Evolutionary conservation across 495 filamentous ascomycete species (phyloP), one percentile per base, ranked within the genome.

Genomic region (Trichodelitschia bisporula): DNA sequence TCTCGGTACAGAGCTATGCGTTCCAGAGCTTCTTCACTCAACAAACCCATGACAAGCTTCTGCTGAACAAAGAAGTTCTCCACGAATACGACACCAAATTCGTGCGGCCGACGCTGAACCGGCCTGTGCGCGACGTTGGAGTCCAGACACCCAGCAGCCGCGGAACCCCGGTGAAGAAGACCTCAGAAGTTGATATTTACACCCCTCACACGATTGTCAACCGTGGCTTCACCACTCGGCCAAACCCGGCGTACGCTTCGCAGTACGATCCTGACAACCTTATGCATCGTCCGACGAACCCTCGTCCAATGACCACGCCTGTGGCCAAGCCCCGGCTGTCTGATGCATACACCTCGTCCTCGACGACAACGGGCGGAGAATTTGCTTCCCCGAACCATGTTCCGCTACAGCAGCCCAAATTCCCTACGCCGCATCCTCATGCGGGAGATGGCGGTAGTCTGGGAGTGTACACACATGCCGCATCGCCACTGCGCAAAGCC

Each of bases 21-120:
- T 55, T 92, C 18, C 67, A 69, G 19, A 54, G 56, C 1, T 64
- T 56, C 14, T 92, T 80, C 49, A 62, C 63, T 3, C 83, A 83
- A 44, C 82, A 95, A 42, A 61, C 66, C 26, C 90, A 83, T 43
- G 86, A 97, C 48, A 61, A 64, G 1, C 59, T 68, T 0, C 53
- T 95, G 17, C 75, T 95, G 30, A 75, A 86, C 30, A 82, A 74
- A 38, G 78, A 92, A 48, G 83, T 97, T 4, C 53, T 93, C 54
- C 69, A 79, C 45, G 86, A 97, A 53, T 97, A 97, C 50, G 78
- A 97, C 49, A 75, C 67, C 28, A 95, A 95, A 58, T 91, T 66
- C 37, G 86, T 97, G 2, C 78, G 89, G 45, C 86, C 89, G 6
- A 60, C 70, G n/a, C 64, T 89, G 5, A 73, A 84, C 35, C 70